Conservation (phyloP, 2,329 filamentous ascomycete genomes). For the Balansia obtecta region DNA sequence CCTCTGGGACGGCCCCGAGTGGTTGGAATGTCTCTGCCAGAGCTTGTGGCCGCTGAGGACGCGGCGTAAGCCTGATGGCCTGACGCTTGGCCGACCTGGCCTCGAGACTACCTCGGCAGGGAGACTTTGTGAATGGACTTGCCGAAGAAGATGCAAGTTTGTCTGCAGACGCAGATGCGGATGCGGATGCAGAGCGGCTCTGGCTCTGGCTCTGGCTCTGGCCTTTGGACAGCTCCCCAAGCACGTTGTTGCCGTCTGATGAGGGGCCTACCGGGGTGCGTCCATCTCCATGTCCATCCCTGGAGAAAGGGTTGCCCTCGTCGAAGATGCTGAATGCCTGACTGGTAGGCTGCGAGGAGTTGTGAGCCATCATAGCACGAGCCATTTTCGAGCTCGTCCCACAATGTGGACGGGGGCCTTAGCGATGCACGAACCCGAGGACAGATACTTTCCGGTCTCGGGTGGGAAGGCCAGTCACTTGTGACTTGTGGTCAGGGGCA, state of each 20-base stretch:
- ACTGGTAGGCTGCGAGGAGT: background rate
- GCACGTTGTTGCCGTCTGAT: background rate
- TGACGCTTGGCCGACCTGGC: constrained; percentile 7
- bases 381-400: background rate
- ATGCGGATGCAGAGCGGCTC: background rate
- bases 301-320: background rate
- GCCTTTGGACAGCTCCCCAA: constrained; percentile 5
- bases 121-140: constrained; percentile 2
- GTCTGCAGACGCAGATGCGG: background rate
- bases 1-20: constrained; percentile 20
- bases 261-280: background rate
- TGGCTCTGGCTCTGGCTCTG: constrained; percentile 5
- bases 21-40: constrained; percentile 22
- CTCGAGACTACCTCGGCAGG: constrained; percentile 3
- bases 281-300: background rate
- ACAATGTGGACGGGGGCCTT: too few species aligned
- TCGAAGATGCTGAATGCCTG: constrained; percentile 5
- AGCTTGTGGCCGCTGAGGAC: constrained; percentile 17
- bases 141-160: background rate
- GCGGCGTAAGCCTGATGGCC: constrained; percentile 10
- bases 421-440: background rate
- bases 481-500: background rate
- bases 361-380: constrained; percentile 1
- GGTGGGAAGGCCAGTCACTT: background rate
- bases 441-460: background rate